A percentile compares a stretch with the other conserved stretches of the same genome.
Conservation (phyloP, 2,329 filamentous ascomycete genomes). For the Macrophomina tecta region DNA sequence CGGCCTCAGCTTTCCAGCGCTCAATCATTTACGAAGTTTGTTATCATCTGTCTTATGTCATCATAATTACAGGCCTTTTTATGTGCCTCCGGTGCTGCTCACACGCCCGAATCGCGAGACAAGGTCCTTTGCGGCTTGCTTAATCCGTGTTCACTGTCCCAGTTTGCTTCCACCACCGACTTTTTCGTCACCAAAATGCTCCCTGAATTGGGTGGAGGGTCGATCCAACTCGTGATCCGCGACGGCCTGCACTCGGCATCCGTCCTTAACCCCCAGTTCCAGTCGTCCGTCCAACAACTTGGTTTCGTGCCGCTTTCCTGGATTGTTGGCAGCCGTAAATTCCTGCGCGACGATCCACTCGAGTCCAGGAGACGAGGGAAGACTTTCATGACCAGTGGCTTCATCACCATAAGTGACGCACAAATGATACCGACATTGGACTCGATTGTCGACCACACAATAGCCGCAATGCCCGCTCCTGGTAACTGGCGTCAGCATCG, state of each 20-base stretch:
- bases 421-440: slow-evolving; percentile 85
- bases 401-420: slow-evolving; percentile 82
- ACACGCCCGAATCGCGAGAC: neutral
- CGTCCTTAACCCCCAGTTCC: slow-evolving; percentile 10
- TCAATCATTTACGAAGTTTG: neutral
- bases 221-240: slow-evolving; percentile 6
- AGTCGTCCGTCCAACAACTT: neutral
- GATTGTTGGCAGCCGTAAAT: slow-evolving; percentile 16
- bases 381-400: slow-evolving; percentile 63
- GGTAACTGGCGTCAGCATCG: neutral
- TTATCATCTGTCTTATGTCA: neutral
- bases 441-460: slow-evolving; percentile 62
- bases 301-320: neutral
- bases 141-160: neutral
- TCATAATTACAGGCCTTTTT: too few species aligned
- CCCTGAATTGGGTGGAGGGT: neutral
- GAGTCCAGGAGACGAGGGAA: slow-evolving; percentile 61
- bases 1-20: neutral
- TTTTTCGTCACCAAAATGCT: slow-evolving; percentile 24
- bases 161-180: slow-evolving; percentile 20
- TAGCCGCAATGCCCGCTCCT: slow-evolving; percentile 16
- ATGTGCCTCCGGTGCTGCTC: neutral
- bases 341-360: neutral
- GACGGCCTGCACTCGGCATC: slow-evolving; percentile 12
- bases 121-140: neutral